Percentiles rank a stretch among this genome's conserved stretches.
phyloP scores from a whole-genome alignment of 148 eudicot genomes.

The Chenopodium formosanum region DNA sequence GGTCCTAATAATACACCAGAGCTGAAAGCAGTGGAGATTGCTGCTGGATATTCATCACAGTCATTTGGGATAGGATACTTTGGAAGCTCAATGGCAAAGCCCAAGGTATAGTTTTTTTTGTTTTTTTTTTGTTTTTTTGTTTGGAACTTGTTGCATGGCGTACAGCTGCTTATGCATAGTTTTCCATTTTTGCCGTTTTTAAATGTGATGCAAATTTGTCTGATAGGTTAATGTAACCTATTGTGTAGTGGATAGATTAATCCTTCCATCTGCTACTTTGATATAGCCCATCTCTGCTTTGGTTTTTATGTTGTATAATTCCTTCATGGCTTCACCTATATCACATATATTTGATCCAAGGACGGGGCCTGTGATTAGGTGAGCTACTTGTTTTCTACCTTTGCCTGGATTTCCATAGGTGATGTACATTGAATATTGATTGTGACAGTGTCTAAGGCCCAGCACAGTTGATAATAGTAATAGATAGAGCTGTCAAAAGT shows the following conservation, averaged over 20 bases:
- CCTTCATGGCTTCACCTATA: too few relatives aligned
- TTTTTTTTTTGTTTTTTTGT: too few relatives aligned
- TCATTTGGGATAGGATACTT: constrained; percentile 93
- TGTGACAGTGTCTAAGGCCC: too few relatives aligned
- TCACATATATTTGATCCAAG: not conserved
- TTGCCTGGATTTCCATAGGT: too few relatives aligned
- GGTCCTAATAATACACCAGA: constrained; percentile 37
- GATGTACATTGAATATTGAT: too few relatives aligned
- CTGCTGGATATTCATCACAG: constrained; percentile 69
- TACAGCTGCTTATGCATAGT: not conserved
- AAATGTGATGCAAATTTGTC: not conserved
- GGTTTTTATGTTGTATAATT: not conserved
- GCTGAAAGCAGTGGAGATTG: constrained; percentile 85
- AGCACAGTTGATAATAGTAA: too few relatives aligned
- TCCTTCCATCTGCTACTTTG: not conserved
- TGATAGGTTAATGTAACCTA: not conserved
- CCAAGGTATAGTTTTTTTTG: constrained; percentile 55
- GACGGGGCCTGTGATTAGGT: not conserved
- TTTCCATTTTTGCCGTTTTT: not conserved
- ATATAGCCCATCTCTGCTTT: not conserved
- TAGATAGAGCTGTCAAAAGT: too few relatives aligned
- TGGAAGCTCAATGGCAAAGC: constrained; percentile 79
- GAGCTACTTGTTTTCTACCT: not conserved
- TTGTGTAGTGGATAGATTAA: not conserved
- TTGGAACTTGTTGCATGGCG: too few relatives aligned